Evolutionary conservation across 23 red algal genomes (phyloP).

Genomic region (Chondrus crispus): DNA sequence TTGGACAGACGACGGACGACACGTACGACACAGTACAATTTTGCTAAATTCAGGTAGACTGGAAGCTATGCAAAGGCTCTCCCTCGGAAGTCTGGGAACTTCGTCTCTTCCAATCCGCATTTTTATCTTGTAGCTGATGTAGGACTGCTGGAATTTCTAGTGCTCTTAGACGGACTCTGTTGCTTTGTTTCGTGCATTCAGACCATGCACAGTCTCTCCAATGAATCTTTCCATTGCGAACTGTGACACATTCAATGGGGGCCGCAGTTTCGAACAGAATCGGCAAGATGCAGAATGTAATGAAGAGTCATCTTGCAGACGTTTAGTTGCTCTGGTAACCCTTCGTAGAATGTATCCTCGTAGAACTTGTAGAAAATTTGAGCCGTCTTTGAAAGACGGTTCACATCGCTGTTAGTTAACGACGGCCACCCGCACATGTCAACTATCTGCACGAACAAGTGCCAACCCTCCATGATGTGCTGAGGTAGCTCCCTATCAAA

Average conservation of each 20-base stretch:
- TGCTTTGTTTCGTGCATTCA: neutral
- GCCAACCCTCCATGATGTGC: neutral
- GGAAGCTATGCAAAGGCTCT: too few relatives aligned
- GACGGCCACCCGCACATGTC: neutral
- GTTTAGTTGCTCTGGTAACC: neutral
- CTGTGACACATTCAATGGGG: neutral
- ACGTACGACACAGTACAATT: too few relatives aligned
- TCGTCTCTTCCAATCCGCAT: too few relatives aligned
- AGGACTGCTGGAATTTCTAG: neutral
- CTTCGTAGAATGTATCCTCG: neutral
- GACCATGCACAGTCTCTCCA: neutral
- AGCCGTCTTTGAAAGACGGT: neutral
- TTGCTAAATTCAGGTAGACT: too few relatives aligned
- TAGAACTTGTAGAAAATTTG: neutral
- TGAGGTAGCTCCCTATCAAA: neutral
- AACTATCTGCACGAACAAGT: neutral
- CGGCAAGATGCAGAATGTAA: neutral
- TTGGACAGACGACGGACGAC: too few relatives aligned
- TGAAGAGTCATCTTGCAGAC: neutral
- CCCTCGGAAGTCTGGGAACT: too few relatives aligned
- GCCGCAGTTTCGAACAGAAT: neutral
- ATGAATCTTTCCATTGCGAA: neutral
- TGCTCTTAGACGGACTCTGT: neutral
- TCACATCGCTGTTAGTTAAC: neutral
- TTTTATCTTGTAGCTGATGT: too few relatives aligned